Evolutionary conservation across 495 filamentous ascomycete genomes (phyloP).

Genomic region (Annulohypoxylon bovei): DNA sequence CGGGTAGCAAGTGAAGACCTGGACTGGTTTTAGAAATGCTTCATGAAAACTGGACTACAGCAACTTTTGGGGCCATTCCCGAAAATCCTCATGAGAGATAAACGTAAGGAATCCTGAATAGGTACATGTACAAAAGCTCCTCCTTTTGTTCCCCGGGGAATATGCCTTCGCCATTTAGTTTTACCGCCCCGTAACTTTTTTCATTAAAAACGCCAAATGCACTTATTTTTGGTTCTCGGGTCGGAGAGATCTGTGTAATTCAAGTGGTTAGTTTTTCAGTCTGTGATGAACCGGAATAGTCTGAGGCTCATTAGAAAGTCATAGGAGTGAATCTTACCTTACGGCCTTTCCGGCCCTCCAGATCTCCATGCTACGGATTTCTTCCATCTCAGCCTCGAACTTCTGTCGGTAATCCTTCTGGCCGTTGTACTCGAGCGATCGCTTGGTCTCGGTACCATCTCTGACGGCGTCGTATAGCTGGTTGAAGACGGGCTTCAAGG

Average conservation of each 20-base stretch:
- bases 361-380: slow-evolving; percentile 97
- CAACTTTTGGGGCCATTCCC: slow-evolving; percentile 43
- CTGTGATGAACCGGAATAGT: not conserved
- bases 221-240: slow-evolving; percentile 91
- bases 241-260: slow-evolving; percentile 71
- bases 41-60: slow-evolving; percentile 28
- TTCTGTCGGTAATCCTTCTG: slow-evolving; percentile 94
- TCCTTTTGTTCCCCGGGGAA: slow-evolving; percentile 36
- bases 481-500: slow-evolving; percentile 97
- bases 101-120: slow-evolving; percentile 44
- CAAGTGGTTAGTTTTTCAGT: slow-evolving; percentile 43
- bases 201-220: slow-evolving; percentile 34
- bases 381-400: slow-evolving; percentile 95
- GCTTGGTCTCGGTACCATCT: slow-evolving; percentile 89
- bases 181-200: slow-evolving; percentile 36
- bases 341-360: slow-evolving; percentile 99
- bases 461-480: slow-evolving; percentile 91
- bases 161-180: slow-evolving; percentile 39
- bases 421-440: slow-evolving; percentile 93
- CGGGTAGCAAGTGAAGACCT: too few relatives aligned
- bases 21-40: not conserved
- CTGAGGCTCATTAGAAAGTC: not conserved
- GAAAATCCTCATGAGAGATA: slow-evolving; percentile 38
- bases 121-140: slow-evolving; percentile 46
- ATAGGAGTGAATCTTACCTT: slow-evolving; percentile 61